Conservation (phyloP, 345 rosid genomes). For the Cardamine chenopodiifolia region DNA sequence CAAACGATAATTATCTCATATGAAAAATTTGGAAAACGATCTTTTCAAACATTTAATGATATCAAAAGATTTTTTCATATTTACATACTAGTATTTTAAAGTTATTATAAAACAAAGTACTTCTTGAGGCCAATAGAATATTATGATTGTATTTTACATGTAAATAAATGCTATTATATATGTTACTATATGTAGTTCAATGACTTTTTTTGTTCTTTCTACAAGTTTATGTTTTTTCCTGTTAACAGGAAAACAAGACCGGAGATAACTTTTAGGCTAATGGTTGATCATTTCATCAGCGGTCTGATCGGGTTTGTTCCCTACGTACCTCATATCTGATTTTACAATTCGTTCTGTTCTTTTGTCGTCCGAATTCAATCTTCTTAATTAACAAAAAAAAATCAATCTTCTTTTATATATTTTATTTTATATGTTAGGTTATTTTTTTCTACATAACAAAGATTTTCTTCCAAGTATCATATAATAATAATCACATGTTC, state of each 20-base stretch:
- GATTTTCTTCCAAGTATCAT: neutral
- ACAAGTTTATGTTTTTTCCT: neutral
- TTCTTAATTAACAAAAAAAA: neutral
- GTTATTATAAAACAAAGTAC: neutral
- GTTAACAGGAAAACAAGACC: slow-evolving; percentile 50
- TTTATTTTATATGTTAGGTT: neutral
- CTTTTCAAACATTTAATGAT: neutral
- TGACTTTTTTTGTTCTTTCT: no score
- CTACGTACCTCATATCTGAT: slow-evolving; percentile 2
- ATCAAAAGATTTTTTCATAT: neutral
- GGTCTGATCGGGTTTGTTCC: slow-evolving; percentile 49
- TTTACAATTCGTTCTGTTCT: neutral
- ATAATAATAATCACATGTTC: slow-evolving; percentile 11
- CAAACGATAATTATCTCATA: neutral
- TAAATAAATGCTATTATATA: neutral
- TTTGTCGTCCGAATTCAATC: neutral
- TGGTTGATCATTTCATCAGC: slow-evolving; percentile 51
- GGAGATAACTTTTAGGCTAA: slow-evolving; percentile 44
- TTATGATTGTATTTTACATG: neutral
- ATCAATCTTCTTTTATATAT: no score
- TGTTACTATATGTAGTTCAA: neutral
- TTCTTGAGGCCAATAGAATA: neutral
- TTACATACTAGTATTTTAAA: no score
- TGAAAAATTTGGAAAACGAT: neutral
- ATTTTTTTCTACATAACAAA: neutral